These are phyloP conservation scores for Fusarium pininemorale DNA, from an alignment of 2,329 filamentous ascomycete species.

Conservation along the genomic window DNA sequence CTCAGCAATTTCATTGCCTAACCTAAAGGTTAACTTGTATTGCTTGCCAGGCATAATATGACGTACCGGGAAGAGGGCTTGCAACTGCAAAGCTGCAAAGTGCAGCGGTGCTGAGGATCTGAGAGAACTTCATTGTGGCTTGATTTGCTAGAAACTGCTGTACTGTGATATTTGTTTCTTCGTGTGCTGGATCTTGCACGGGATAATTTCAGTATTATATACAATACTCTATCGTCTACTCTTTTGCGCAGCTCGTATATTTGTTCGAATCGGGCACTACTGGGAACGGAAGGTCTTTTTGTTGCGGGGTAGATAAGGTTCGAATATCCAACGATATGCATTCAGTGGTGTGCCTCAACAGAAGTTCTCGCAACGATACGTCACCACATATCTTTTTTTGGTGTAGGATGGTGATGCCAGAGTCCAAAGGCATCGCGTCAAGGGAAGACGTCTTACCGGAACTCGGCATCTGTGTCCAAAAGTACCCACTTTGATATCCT, in stretches of 20 bases:
- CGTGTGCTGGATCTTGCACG: fast-evolving
- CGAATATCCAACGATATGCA: not conserved
- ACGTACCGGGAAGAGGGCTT: not conserved
- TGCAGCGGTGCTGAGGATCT: not conserved
- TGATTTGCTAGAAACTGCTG: not conserved
- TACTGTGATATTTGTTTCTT: not conserved
- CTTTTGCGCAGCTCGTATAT: not conserved
- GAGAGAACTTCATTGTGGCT: not conserved
- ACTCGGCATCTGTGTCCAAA: not conserved
- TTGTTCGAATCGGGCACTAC: not conserved
- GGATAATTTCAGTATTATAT: not conserved
- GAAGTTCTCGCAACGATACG: not conserved
- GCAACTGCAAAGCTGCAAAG: not conserved
- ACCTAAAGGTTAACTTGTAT: fast-evolving
- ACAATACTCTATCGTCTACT: not conserved
- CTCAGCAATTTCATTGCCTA: not conserved
- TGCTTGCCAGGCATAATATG: fast-evolving
- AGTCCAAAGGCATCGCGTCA: not conserved
- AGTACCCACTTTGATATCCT: not conserved
- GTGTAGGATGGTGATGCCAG: not conserved
- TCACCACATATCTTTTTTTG: not conserved
- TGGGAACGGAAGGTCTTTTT: not conserved
- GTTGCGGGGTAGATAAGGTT: not conserved
- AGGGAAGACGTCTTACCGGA: not conserved
- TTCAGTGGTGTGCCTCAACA: not conserved